Percentiles rank a stretch among this genome's conserved stretches.
These are phyloP conservation scores for Terana coerulea DNA, from an alignment of 768 basidiomycete species.

Conservation along the genomic window DNA sequence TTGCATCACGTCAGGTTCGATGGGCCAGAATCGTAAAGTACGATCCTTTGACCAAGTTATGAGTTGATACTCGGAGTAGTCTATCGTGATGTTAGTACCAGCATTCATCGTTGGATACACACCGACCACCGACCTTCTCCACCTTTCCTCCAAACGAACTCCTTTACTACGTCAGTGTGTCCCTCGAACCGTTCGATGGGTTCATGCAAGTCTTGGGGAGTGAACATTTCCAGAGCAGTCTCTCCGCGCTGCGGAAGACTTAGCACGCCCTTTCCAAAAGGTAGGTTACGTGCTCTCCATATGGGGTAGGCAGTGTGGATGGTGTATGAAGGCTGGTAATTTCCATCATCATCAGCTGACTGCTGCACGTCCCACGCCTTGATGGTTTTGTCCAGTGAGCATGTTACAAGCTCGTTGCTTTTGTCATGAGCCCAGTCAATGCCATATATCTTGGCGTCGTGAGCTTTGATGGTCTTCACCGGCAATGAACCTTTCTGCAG, in stretches of 20 bases:
- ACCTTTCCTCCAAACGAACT: slow-evolving; percentile 92
- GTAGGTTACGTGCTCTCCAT: slow-evolving; percentile 89
- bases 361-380: slow-evolving; percentile 73
- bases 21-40: slow-evolving; percentile 88
- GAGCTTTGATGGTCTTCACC: slow-evolving; percentile 69
- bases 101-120: not conserved
- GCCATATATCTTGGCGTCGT: slow-evolving; percentile 92
- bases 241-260: slow-evolving; percentile 87
- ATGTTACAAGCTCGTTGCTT: slow-evolving; percentile 83
- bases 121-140: slow-evolving; percentile 40
- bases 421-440: slow-evolving; percentile 89
- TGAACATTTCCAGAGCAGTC: slow-evolving; percentile 83
- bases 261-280: slow-evolving; percentile 87
- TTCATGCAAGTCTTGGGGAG: slow-evolving; percentile 35
- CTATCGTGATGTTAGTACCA: slow-evolving; percentile 16
- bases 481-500: slow-evolving; percentile 85
- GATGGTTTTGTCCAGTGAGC: slow-evolving; percentile 91
- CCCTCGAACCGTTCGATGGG: slow-evolving; percentile 81
- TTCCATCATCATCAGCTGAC: not conserved
- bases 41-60: slow-evolving; percentile 90
- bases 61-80: slow-evolving; percentile 51
- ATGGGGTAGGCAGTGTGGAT: slow-evolving; percentile 86
- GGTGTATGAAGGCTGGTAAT: slow-evolving; percentile 11
- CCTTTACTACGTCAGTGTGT: slow-evolving; percentile 91
- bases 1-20: slow-evolving; percentile 67